phyloP scores from a whole-genome alignment of 108 stramenopile species.

The Pelagomonas calceolata region DNA sequence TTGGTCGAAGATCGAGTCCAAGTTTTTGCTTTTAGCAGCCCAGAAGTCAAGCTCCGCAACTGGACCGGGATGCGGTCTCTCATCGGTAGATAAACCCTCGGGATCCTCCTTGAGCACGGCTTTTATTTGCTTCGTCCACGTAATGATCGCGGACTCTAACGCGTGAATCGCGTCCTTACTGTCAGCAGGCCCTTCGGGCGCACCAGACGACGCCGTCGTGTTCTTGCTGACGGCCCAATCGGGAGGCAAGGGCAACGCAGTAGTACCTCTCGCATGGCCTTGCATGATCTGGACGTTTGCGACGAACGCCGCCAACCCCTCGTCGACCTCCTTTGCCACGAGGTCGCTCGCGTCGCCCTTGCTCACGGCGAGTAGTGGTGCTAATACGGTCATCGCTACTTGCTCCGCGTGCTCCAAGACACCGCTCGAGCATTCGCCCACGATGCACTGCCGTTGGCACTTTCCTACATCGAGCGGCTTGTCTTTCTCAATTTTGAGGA shows the following conservation, averaged over 20 bases:
- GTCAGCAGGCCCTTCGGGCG: neutral
- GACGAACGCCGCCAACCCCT: conserved; percentile 19
- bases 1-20: conserved; percentile 43
- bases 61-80: conserved; percentile 23
- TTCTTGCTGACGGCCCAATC: neutral
- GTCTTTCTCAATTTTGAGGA: too few relatives aligned
- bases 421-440: conserved; percentile 13
- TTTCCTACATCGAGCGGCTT: too few relatives aligned
- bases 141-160: conserved; percentile 39
- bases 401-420: conserved; percentile 16
- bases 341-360: conserved; percentile 7
- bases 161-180: conserved; percentile 33
- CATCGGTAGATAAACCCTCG: conserved; percentile 17
- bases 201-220: neutral
- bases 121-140: conserved; percentile 51
- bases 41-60: conserved; percentile 45
- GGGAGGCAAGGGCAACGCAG: conserved; percentile 26
- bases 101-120: conserved; percentile 38
- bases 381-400: conserved; percentile 12
- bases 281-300: conserved; percentile 32
- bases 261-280: conserved; percentile 25
- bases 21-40: conserved; percentile 26
- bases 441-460: neutral
- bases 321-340: conserved; percentile 24
- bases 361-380: conserved; percentile 9